Conservation (phyloP, 352 stramenopile genomes). For the Globisporangium recalcitrans region DNA sequence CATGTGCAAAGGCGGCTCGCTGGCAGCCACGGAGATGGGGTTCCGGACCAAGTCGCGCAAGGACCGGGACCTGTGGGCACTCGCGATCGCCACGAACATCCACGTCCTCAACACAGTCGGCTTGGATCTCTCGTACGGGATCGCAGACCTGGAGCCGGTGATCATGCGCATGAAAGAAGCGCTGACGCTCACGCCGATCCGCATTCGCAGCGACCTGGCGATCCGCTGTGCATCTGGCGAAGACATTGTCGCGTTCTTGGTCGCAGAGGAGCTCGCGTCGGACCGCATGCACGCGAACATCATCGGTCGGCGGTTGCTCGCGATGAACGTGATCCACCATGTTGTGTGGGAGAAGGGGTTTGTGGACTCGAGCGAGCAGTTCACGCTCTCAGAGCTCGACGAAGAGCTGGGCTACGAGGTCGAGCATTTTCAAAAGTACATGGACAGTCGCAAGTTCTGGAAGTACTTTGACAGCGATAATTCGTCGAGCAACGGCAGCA, state of each 20-base stretch:
- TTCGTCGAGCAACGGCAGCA: conserved; percentile 20
- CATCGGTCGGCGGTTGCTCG: conserved; percentile 55
- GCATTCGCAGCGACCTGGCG: conserved; percentile 57
- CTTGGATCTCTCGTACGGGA: conserved; percentile 41
- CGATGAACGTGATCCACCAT: conserved; percentile 84
- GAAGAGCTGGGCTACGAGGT: conserved; percentile 58
- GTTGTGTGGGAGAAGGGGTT: conserved; percentile 84
- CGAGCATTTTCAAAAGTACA: conserved; percentile 76
- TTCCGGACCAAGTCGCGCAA: conserved; percentile 78
- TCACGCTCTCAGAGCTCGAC: conserved; percentile 55
- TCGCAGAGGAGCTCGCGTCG: conserved; percentile 40
- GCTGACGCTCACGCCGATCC: conserved; percentile 52
- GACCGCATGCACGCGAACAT: conserved; percentile 48
- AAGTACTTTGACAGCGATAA: conserved; percentile 54
- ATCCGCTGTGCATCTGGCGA: conserved; percentile 65
- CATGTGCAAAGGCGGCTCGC: conserved; percentile 57
- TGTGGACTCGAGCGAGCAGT: conserved; percentile 68
- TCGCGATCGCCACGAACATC: conserved; percentile 60
- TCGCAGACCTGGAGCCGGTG: conserved; percentile 50
- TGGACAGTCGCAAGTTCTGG: conserved; percentile 81
- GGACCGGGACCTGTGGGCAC: conserved; percentile 70
- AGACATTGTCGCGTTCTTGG: conserved; percentile 64
- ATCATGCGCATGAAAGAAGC: conserved; percentile 49
- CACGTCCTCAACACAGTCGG: conserved; percentile 45
- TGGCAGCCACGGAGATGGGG: conserved; percentile 63